These are phyloP conservation scores for Cystofilobasidium capitatum DNA, from an alignment of 768 basidiomycete species.

Conservation along the genomic window DNA sequence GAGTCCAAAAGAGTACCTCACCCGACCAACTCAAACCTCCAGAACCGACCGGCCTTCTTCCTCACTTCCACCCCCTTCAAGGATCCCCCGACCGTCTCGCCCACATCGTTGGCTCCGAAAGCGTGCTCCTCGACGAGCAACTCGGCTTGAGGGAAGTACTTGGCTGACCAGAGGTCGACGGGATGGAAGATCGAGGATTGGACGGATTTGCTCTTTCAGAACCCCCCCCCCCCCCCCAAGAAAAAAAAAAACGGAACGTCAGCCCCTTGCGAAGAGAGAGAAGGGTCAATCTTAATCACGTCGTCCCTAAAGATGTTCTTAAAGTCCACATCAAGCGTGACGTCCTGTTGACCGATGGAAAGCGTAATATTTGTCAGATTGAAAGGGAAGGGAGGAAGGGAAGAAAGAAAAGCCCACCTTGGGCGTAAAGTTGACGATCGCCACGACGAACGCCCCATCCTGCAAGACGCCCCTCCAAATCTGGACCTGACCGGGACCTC, in stretches of 20 bases:
- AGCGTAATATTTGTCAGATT: too few species aligned
- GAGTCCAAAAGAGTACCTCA: too few species aligned
- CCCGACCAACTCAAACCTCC: slow-evolving; percentile 8
- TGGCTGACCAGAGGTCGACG: slow-evolving; percentile 17
- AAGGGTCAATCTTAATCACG: not conserved
- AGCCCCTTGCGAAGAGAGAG: not conserved
- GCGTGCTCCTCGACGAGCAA: not conserved
- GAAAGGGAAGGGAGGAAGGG: too few species aligned
- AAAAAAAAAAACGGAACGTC: not conserved
- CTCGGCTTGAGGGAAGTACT: slow-evolving; percentile 1
- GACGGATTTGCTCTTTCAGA: not conserved
- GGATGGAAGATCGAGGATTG: not conserved
- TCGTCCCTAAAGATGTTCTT: slow-evolving; percentile 23
- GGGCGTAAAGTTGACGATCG: slow-evolving; percentile 18
- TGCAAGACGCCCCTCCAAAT: slow-evolving; percentile 12
- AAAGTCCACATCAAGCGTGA: slow-evolving; percentile 9
- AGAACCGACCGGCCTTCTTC: slow-evolving; percentile 15
- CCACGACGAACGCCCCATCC: slow-evolving; percentile 13
- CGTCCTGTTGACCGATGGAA: not conserved
- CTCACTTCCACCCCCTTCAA: slow-evolving; percentile 5
- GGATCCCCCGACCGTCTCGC: not conserved
- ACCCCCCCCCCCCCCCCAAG: not conserved
- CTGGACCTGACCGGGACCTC: slow-evolving; percentile 11
- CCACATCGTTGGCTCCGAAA: slow-evolving; percentile 10
- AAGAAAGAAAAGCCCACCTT: not conserved